These are phyloP conservation scores for Paraphoma chrysanthemicola DNA, from an alignment of 2,329 filamentous ascomycete genomes.

Conservation along the genomic window DNA sequence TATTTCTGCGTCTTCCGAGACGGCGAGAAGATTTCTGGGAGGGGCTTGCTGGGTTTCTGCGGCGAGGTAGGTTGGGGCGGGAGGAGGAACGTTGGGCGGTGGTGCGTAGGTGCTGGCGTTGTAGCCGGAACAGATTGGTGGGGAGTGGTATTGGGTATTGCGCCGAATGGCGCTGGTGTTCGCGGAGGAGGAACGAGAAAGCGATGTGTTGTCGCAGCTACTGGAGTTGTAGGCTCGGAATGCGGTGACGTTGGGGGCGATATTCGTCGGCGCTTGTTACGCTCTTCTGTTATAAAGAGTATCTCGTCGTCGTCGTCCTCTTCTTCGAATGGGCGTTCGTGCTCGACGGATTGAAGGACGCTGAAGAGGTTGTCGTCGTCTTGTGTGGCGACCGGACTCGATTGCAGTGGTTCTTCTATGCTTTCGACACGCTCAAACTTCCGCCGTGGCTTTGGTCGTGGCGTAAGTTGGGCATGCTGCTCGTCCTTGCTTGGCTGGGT, in stretches of 20 bases:
- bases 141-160: conserved; percentile 2
- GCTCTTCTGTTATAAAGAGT: conserved; percentile 25
- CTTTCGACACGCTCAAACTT: conserved; percentile 40
- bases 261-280: conserved; percentile 35
- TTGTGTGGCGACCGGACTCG: conserved; percentile 17
- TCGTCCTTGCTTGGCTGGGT: conserved; percentile 4
- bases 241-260: conserved; percentile 16
- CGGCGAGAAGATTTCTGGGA: conserved; percentile 63
- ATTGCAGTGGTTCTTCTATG: conserved; percentile 39
- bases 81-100: conserved; percentile 50
- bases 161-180: conserved; percentile 19
- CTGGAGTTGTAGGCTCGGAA: conserved; percentile 14
- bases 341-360: conserved; percentile 23
- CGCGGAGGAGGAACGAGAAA: conserved; percentile 29
- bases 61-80: conserved; percentile 41
- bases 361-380: conserved; percentile 6
- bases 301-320: conserved; percentile 35
- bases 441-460: conserved; percentile 21
- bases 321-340: conserved; percentile 5
- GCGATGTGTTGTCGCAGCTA: conserved; percentile 26
- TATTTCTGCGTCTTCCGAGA: conserved; percentile 59
- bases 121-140: not conserved
- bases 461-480: conserved; percentile 10
- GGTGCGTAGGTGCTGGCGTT: conserved; percentile 4
- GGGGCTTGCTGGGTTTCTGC: conserved; percentile 39